A percentile compares a stretch with the other conserved stretches of the same genome.
Evolutionary conservation across 2,329 filamentous ascomycete species (phyloP).

Genomic region (Botrytis hyacinthi): DNA sequence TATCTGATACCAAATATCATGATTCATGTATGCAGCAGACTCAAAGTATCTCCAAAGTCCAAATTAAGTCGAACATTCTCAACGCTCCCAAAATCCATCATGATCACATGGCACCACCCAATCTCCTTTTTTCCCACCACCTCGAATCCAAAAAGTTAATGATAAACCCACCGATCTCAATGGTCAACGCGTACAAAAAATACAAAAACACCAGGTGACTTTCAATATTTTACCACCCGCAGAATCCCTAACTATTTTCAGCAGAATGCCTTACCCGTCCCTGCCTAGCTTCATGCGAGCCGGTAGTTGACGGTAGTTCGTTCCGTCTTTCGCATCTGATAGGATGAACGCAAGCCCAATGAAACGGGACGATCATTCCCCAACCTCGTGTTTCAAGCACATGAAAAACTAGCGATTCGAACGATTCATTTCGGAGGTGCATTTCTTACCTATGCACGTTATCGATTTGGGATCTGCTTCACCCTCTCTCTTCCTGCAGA

Average conservation of each 20-base stretch:
- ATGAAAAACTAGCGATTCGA: neutral
- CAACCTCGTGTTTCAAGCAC: neutral
- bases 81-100: no score
- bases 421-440: no score
- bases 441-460: neutral
- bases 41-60: neutral
- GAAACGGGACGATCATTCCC: neutral
- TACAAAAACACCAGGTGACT: neutral
- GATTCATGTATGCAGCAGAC: neutral
- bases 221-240: neutral
- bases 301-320: constrained; percentile 6
- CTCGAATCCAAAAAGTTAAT: neutral
- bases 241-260: neutral
- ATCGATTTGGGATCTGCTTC: neutral
- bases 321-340: neutral
- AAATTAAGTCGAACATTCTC: neutral
- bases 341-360: neutral
- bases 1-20: neutral
- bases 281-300: neutral
- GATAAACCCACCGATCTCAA: neutral
- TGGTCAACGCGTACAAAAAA: neutral
- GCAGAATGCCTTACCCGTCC: neutral
- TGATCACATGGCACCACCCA: neutral
- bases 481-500: neutral
- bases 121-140: neutral